A percentile compares a stretch with the other conserved stretches of the same genome.
Conservation (phyloP, 2,329 filamentous ascomycete genomes). For the Venturiaceae sp. region DNA sequence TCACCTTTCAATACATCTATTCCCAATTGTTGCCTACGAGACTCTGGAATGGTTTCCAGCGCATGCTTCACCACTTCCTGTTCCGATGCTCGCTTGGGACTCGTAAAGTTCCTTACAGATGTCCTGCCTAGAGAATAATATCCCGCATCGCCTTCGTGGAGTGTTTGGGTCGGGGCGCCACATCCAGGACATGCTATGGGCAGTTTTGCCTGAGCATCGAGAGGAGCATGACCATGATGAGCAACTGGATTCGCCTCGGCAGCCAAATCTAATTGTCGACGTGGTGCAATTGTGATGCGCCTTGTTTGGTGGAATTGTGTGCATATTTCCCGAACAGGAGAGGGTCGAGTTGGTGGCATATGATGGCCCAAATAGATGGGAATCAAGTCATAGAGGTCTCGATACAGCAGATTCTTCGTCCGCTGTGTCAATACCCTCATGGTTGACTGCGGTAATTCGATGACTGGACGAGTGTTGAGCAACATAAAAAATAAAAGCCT, state of each 20-base stretch:
- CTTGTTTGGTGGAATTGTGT: not conserved
- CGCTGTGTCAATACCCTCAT: not conserved
- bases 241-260: not conserved
- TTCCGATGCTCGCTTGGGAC: conserved; percentile 16
- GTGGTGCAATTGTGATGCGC: not conserved
- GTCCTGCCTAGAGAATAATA: conserved; percentile 45
- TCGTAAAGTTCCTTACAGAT: conserved; percentile 31
- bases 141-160: conserved; percentile 44
- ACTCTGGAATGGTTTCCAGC: conserved; percentile 19
- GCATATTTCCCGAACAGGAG: not conserved
- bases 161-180: conserved; percentile 49
- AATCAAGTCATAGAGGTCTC: conserved; percentile 1
- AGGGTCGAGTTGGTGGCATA: not conserved
- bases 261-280: not conserved
- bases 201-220: conserved; percentile 17
- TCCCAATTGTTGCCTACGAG: conserved; percentile 20
- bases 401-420: not conserved
- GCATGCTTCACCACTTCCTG: conserved; percentile 27
- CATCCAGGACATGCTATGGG: conserved; percentile 52
- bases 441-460: not conserved
- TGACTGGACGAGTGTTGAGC: not conserved
- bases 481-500: too few species aligned
- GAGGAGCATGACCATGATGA: not conserved
- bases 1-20: conserved; percentile 13
- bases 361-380: not conserved